A percentile compares a stretch with the other conserved stretches of the same genome.
These are phyloP conservation scores for Sporodiniella umbellata DNA, from an alignment of 371 early-diverging fungal species.

Conservation along the genomic window DNA sequence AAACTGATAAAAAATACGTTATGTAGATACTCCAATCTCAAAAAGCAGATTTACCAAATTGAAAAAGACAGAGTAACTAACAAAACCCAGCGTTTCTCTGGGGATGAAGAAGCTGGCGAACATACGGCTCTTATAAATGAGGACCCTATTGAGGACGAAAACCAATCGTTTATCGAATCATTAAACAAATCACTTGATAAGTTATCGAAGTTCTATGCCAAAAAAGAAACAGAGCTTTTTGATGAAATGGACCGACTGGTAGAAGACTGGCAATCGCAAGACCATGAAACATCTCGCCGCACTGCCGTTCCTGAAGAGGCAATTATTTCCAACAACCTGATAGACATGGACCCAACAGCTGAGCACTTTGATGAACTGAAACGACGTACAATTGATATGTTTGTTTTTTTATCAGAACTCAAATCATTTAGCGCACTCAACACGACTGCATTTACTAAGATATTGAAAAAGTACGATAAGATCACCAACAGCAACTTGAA, in stretches of 20 bases:
- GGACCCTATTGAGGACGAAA: constrained; percentile 38
- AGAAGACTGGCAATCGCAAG: constrained; percentile 20
- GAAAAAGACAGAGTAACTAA: constrained; percentile 76
- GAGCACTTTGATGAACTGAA: constrained; percentile 32
- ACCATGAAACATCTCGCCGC: constrained; percentile 30
- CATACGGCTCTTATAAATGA: constrained; percentile 36
- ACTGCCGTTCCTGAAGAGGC: constrained; percentile 36
- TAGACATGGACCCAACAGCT: constrained; percentile 24
- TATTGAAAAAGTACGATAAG: constrained; percentile 97
- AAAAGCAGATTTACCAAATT: constrained; percentile 84
- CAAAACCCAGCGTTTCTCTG: constrained; percentile 17
- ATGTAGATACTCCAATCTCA: constrained; percentile 83
- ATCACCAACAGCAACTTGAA: constrained; percentile 67
- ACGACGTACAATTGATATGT: constrained; percentile 60
- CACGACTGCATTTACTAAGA: constrained; percentile 92
- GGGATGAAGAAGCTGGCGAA: constrained; percentile 39
- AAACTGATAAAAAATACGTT: too few species aligned
- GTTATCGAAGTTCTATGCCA: constrained; percentile 76
- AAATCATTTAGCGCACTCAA: constrained; percentile 92
- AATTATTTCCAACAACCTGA: constrained; percentile 36
- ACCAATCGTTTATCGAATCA: constrained; percentile 61
- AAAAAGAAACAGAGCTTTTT: constrained; percentile 78
- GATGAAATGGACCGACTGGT: constrained; percentile 55
- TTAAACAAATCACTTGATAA: constrained; percentile 80
- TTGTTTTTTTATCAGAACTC: constrained; percentile 79